phyloP scores from a whole-genome alignment of 2,329 filamentous ascomycete genomes.

The Diaporthe aspalathi region DNA sequence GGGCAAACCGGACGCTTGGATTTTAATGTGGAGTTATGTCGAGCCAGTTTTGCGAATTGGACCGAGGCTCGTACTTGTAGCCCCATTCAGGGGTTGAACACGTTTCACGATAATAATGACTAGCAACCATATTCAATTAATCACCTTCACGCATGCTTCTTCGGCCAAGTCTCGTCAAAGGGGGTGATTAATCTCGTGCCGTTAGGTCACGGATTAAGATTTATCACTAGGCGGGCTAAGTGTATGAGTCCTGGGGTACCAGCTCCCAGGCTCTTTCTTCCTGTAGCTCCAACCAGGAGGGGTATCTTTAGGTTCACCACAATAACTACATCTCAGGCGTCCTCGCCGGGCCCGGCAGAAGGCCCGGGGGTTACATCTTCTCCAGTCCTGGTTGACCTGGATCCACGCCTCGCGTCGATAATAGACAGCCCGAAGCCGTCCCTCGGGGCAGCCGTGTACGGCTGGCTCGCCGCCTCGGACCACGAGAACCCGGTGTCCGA shows the following conservation, averaged over 20 bases:
- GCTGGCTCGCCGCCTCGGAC: conserved; percentile 19
- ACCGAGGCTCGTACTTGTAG: background rate
- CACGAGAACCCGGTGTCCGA: conserved; percentile 15
- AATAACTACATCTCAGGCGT: background rate
- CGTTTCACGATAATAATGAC: background rate
- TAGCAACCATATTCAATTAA: background rate
- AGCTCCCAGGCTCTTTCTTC: conserved; percentile 23
- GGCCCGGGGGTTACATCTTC: background rate
- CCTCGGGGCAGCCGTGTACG: background rate
- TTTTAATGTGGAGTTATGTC: background rate
- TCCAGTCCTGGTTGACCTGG: background rate
- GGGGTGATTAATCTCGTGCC: conserved; percentile 28
- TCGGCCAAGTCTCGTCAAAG: background rate
- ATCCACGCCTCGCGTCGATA: background rate
- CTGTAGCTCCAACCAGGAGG: conserved; percentile 11
- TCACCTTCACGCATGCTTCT: background rate
- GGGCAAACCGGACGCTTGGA: conserved; percentile 33
- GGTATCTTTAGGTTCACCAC: background rate
- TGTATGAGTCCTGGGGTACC: conserved; percentile 21
- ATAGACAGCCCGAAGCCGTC: conserved; percentile 22
- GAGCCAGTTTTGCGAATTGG: background rate
- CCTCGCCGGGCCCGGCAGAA: background rate
- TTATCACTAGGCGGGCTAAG: conserved; percentile 20
- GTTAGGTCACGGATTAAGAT: conserved; percentile 15
- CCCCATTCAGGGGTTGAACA: background rate